Evolutionary conservation across 106 monocot genomes (phyloP).

Genomic region (Allium fistulosum): DNA sequence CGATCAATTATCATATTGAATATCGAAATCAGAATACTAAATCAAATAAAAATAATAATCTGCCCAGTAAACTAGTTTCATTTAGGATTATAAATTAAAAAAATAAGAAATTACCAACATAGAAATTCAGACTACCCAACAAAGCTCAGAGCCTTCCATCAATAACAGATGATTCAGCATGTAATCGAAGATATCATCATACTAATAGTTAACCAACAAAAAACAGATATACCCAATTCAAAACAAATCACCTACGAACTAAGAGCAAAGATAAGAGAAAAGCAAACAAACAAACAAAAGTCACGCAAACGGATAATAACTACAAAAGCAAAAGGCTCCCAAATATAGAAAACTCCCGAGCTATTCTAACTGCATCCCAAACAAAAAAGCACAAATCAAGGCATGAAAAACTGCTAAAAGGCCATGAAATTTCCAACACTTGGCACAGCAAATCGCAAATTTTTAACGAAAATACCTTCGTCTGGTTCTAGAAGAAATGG

Average conservation of each 20-base stretch:
- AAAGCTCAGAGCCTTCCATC: background rate
- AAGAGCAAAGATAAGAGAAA: background rate
- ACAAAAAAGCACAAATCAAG: constrained; percentile 2
- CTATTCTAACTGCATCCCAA: constrained; percentile 7
- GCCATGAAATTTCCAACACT: background rate
- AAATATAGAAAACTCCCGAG: constrained; percentile 7
- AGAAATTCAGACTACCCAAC: background rate
- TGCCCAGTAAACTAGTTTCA: background rate
- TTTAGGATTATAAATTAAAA: background rate
- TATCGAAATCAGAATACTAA: background rate
- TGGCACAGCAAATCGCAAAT: background rate
- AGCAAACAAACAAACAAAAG: background rate
- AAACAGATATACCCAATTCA: constrained; percentile 1
- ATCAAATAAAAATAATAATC: background rate
- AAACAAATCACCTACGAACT: background rate
- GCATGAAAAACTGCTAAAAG: background rate
- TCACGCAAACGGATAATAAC: background rate
- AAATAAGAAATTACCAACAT: background rate
- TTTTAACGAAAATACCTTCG: too few species aligned
- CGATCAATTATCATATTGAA: background rate
- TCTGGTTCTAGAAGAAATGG: too few species aligned
- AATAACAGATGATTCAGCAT: background rate
- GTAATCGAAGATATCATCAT: background rate
- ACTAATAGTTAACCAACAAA: background rate
- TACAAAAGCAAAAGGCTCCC: constrained; percentile 4